Base-by-base conservation (phyloP, 176 grass and related monocot genomes). In the Cocos nucifera region DNA sequence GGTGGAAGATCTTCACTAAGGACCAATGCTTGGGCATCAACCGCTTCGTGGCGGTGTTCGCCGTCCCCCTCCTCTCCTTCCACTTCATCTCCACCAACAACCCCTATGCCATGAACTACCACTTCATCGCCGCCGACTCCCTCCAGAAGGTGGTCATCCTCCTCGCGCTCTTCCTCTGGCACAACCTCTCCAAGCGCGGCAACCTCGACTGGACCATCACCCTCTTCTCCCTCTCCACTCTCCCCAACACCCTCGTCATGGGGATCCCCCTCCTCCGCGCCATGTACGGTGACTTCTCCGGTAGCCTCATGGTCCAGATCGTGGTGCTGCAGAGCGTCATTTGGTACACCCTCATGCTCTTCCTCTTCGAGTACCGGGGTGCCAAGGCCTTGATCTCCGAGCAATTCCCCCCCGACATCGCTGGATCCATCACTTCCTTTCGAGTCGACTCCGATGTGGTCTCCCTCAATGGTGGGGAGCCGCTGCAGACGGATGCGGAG, bases 261-360 rank as follows among this genome's bases (percentile, higher is more conserved):
- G 93, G 93, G 22, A 98, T 98, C 73, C 93, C 93, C 26, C 76
- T 98, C 56, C 93, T 98, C 0, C 69, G 78, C 4, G 93, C 93
- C 50, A 98, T 98, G 93, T 98, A 98, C 66, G 93, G 93, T 22
- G 82, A 92, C 58, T 92, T 88, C 73, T 98, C 93, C 0, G 93
- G 93, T 1, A 63, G 57, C 0, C 87, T 98, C 32, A 98, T 98
- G 93, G 93, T 98, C 22, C 93, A 98, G 76, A 85, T 98, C 73
- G 93, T 98, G 0, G 93, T 98, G 53, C 76, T 92, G n/a, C 93
- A 98, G 60, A 98, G 93, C 69, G 82, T 98, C 28, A 78, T 98
- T 30, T 98, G 93, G 93, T 98, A 98, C 78, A 98, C 93, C 24
- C 81, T 98, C 28, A 98, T 98, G 93, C 84, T 98, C 23, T 92